Base-by-base conservation (phyloP, 108 stramenopile species). In the Mediolabrus comicus region DNA sequence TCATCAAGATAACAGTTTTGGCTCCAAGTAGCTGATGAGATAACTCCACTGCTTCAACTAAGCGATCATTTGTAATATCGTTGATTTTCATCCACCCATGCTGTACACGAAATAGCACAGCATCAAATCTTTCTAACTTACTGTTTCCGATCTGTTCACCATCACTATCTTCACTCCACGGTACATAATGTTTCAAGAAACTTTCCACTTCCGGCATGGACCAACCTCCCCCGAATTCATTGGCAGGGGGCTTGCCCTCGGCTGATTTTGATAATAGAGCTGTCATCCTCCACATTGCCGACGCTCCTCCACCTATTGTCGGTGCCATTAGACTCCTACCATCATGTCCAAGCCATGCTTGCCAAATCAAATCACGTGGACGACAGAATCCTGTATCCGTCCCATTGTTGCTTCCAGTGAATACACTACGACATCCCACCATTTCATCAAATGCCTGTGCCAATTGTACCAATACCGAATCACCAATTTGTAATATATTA, bases 1-100 rank as follows among this genome's bases (percentile, higher is more conserved):
- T 57, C 8, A 28, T 6, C 9, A 57, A 17, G 1, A 57, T 32
- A 17, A 33, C 24, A 17, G 56, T 57, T 33, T n/a, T 30, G 16
- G 56, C 56, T 7, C 56, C 56, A 4, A 79, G 41, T 31, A 75
- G 14, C 11, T 43, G 59, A 31, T 59, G 65, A 25, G 75, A 70
- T 34, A 77, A 28, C 38, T 36, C 33, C 2, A 83, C 29, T 11
- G 77, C 53, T 55, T 78, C 78, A 4, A 53, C 41, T 9, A 83
- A 35, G 1, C 62, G 31, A 8, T 31, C 67, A 27, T 53, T 30
- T 17, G 67, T 79, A 17, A 83, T 63, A 14, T 62, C 38, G 14
- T 69, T 26, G 25, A 69, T 16, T 28, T 30, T 14, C 64, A 79
- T 56, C 77, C 77, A 83, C 7, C 82, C 82, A 51, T 79, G 74